phyloP scores from a whole-genome alignment of 2,329 filamentous ascomycete species.

The Cercospora berteroae region DNA sequence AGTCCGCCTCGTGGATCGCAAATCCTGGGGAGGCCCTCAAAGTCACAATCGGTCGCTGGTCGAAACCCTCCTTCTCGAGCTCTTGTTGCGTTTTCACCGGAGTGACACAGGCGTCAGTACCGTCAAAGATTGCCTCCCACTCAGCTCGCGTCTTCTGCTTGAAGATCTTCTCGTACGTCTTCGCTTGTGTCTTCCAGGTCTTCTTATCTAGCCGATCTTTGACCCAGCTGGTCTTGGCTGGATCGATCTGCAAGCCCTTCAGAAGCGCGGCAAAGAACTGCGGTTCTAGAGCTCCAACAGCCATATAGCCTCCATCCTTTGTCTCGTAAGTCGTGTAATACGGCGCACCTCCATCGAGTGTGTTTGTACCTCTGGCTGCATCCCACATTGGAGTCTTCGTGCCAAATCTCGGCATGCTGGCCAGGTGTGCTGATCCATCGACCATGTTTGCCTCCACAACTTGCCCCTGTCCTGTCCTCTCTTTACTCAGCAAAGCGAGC shows the following conservation, averaged over 20 bases:
- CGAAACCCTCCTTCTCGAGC: conserved; percentile 62
- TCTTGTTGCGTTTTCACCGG: conserved; percentile 77
- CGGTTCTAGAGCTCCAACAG: conserved; percentile 84
- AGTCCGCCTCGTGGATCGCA: conserved; percentile 55
- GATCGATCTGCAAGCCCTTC: conserved; percentile 61
- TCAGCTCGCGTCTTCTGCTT: conserved; percentile 66
- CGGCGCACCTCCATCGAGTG: conserved; percentile 79
- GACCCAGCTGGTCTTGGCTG: conserved; percentile 41
- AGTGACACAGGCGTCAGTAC: conserved; percentile 88
- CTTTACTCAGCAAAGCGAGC: conserved; percentile 69
- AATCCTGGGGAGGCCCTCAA: conserved; percentile 67
- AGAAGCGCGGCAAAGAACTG: conserved; percentile 74
- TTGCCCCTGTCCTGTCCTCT: conserved; percentile 68
- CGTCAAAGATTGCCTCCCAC: conserved; percentile 86
- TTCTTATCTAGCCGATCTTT: conserved; percentile 57
- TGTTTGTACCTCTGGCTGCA: conserved; percentile 67
- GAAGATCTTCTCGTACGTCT: conserved; percentile 63
- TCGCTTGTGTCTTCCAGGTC: conserved; percentile 67
- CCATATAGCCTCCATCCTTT: conserved; percentile 72
- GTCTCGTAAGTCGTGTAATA: conserved; percentile 91
- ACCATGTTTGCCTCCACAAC: conserved; percentile 98
- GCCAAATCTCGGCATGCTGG: conserved; percentile 70
- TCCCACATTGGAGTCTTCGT: conserved; percentile 63
- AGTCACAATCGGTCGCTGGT: conserved; percentile 69
- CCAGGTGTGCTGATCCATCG: conserved; percentile 77